Base-by-base conservation (phyloP, 352 stramenopile genomes). In the Nothophytophthora sp. region DNA sequence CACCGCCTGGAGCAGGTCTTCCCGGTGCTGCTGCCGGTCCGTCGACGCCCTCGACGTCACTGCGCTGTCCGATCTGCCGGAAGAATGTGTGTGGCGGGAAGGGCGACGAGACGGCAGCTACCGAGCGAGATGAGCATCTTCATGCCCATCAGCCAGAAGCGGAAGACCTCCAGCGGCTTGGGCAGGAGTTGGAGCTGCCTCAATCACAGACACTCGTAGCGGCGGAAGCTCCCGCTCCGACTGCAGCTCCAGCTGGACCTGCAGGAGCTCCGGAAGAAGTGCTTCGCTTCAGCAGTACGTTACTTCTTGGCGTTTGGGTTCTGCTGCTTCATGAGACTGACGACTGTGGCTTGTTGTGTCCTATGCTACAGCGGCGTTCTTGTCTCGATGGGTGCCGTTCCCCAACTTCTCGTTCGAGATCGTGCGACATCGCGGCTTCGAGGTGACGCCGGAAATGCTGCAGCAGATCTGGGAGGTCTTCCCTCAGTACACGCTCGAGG, bases 401-500 rank as follows among this genome's bases (percentile, higher is more conserved):
- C 81, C 81, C 1, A 84, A 81, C 35, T 67, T 92, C 20, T 86
- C 77, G 19, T 89, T 92, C 20, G 81, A 92, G 46, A 88, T 92
- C 25, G 74, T 88, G 16, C 76, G 81, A 5, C 78, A 86, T 33
- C 75, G 60, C 3, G 44, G 55, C 13, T 75, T 86, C 7, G 65
- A 63, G n/a, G 77, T 87, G 51, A 89, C 67, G 0, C 72, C 77
- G 0, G 78, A 86, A 48, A 92, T 89, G 76, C 20, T 88, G 11
- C 78, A 87, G 37, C 81, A 82, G 27, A 81, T 92, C 11, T 84
- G 69, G 53, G 78, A 92, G 20, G 67, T 92, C 11, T 92, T 92
- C 27, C 81, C 81, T 2, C 81, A 92, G 41, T 87, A 83, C 52
- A 75, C 70, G 0, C 46, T 70, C 0, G 76, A 89, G 30, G 67